Conservation (phyloP, 139 green algal genomes). For the Tetradesmus obliquus region DNA sequence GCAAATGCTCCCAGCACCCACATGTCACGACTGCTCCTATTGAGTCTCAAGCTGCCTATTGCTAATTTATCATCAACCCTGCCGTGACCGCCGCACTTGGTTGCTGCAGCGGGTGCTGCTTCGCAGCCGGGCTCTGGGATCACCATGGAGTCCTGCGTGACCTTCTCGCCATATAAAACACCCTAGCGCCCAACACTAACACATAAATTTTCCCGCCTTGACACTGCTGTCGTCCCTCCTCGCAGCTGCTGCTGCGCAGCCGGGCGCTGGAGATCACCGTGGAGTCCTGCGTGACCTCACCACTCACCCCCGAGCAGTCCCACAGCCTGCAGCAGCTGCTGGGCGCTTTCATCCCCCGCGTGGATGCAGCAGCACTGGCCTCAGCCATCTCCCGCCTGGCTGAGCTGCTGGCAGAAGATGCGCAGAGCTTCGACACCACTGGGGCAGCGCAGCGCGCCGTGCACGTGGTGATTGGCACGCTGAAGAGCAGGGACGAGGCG, state of each 20-base stretch:
- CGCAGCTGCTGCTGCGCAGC: constrained; percentile 59
- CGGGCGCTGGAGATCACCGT: constrained; percentile 62
- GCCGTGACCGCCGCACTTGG: too few relatives aligned
- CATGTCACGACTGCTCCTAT: too few relatives aligned
- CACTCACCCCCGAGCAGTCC: constrained; percentile 14
- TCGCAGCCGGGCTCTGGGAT: too few relatives aligned
- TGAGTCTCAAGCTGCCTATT: too few relatives aligned
- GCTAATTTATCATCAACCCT: too few relatives aligned
- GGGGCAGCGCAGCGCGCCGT: constrained; percentile 20
- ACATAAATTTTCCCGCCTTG: neutral
- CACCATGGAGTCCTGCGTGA: too few relatives aligned
- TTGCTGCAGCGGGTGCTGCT: too few relatives aligned
- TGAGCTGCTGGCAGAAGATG: constrained; percentile 36
- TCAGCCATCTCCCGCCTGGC: constrained; percentile 15
- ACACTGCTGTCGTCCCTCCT: neutral
- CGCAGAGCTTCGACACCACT: constrained; percentile 36
- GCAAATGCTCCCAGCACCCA: too few relatives aligned
- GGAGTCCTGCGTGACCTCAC: constrained; percentile 48
- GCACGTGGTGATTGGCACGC: constrained; percentile 42
- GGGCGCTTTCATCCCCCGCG: constrained; percentile 15
- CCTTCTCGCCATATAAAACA: too few relatives aligned
- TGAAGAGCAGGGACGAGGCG: constrained; percentile 41
- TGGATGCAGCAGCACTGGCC: constrained; percentile 15
- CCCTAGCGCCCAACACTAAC: too few relatives aligned
- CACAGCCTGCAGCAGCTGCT: constrained; percentile 44